Evolutionary conservation across 306 rosid genomes (phyloP), one percentile per base, ranked within the genome.

Genomic region (Cucumis melo): DNA sequence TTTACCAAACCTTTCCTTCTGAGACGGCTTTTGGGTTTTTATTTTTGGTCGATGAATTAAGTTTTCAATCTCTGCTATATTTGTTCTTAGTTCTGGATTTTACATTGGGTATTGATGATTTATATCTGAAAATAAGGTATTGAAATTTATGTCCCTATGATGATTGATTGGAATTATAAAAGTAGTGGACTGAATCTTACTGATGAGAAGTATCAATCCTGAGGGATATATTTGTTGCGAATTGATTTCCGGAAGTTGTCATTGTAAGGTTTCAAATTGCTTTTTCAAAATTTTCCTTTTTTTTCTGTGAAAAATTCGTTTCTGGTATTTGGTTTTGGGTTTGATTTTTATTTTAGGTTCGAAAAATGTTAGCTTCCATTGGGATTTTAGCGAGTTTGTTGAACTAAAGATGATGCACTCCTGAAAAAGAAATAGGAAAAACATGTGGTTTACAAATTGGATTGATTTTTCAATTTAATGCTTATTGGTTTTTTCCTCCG

Each of bases 151-250:
- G 36, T 84, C 91, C 87, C 85, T 11, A 17, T 83, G 89, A 80
- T 27, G 86, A 79, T 77, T 74, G 71, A 29, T 67, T 20, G 56
- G 12, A 19, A 32, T 63, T 1, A 62, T 80, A 11, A 80, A 85
- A 88, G 91, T 88, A 88, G 91, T 88, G 91, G 89, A 84, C 89
- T 84, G 88, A 88, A 77, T 79, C 75, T 58, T 55, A 44, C 74
- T 82, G 91, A 80, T 36, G 91, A 86, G 46, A 83, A 32, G 29
- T 65, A 64, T 64, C 7, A 53, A 71, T 75, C 81, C 88, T 84
- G 88, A 86, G 89, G 89, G 91, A 55, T 83, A 55, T 83, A 51
- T 54, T 17, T 21, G 15, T 23, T 44, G n/a, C n/a, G n/a, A n/a
- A n/a, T n/a, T n/a, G n/a, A n/a, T n/a, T n/a, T n/a, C n/a, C n/a